Evolutionary conservation across 1,284 basidiomycete species (phyloP).

Genomic region (Pascua sp.): DNA sequence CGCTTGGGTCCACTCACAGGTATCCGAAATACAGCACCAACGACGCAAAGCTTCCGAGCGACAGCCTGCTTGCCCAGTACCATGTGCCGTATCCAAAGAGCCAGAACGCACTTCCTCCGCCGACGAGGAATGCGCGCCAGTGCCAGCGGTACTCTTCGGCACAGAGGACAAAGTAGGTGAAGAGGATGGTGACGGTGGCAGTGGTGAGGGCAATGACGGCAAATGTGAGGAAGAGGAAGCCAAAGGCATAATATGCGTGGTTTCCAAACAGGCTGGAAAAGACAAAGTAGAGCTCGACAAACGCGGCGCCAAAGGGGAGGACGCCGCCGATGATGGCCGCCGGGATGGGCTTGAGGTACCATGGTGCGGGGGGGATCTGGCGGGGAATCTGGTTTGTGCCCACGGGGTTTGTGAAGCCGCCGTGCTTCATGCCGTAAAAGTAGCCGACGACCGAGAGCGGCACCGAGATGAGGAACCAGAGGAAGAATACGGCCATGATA

Average conservation of each 20-base stretch:
- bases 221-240: conserved; percentile 87
- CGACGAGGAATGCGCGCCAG: conserved; percentile 92
- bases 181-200: conserved; percentile 83
- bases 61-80: conserved; percentile 84
- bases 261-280: conserved; percentile 91
- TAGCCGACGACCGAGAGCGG: conserved; percentile 61
- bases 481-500: conserved; percentile 76
- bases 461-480: conserved; percentile 96
- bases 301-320: conserved; percentile 90
- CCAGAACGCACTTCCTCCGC: conserved; percentile 92
- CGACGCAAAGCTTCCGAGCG: conserved; percentile 77
- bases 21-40: conserved; percentile 89
- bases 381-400: conserved; percentile 89
- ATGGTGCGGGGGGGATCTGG: conserved; percentile 81
- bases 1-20: conserved; percentile 51
- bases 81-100: conserved; percentile 65
- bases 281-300: conserved; percentile 93
- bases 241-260: conserved; percentile 90
- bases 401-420: conserved; percentile 72
- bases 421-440: conserved; percentile 76
- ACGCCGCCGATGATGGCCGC: conserved; percentile 80
- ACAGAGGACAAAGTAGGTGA: conserved; percentile 89
- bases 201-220: conserved; percentile 80
- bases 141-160: conserved; percentile 98
- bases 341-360: conserved; percentile 75